phyloP scores from a whole-genome alignment of 208 protist species.

The Trypanosoma vivax region DNA sequence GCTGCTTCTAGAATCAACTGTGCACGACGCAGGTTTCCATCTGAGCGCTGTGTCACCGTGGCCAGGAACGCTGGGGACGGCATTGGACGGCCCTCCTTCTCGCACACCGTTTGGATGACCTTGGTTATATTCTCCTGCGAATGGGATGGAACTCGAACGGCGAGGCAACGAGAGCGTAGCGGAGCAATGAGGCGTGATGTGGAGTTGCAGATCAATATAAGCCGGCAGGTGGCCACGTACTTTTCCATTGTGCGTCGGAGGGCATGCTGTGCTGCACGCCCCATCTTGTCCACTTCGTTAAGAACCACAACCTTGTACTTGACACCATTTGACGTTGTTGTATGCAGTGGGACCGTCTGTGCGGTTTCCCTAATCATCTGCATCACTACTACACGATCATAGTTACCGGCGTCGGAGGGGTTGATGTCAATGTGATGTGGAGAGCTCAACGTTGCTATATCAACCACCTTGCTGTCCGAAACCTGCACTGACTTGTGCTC shows the following conservation, averaged over 20 bases:
- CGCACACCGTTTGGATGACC: conserved; percentile 60
- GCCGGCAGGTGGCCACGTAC: conserved; percentile 95
- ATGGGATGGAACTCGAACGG: conserved; percentile 94
- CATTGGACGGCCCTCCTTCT: conserved; percentile 48
- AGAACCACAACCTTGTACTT: conserved; percentile 96
- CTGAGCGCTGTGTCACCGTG: conserved; percentile 57
- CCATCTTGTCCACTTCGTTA: conserved; percentile 97
- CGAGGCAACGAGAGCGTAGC: conserved; percentile 96
- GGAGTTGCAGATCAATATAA: conserved; percentile 95
- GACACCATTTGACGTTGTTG: conserved; percentile 15
- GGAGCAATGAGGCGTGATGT: conserved; percentile 95
- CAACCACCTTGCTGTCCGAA: conserved; percentile 91
- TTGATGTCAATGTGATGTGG: conserved; percentile 99
- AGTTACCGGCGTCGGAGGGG: conserved; percentile 96
- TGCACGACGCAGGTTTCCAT: conserved; percentile 95
- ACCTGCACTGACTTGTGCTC: conserved; percentile 89
- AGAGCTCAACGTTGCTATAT: conserved; percentile 95
- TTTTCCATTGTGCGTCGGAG: conserved; percentile 99
- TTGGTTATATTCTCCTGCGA: conserved; percentile 83
- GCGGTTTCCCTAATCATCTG: conserved; percentile 99
- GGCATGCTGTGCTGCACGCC: conserved; percentile 96
- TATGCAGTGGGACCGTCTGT: conserved; percentile 83
- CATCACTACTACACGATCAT: conserved; percentile 97
- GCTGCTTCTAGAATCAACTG: conserved; percentile 97
- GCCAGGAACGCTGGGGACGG: conserved; percentile 62